A percentile compares a stretch with the other conserved stretches of the same genome.
phyloP scores from a whole-genome alignment of 495 filamentous ascomycete species.

The Aspergillus sclerotiicarbonarius region DNA sequence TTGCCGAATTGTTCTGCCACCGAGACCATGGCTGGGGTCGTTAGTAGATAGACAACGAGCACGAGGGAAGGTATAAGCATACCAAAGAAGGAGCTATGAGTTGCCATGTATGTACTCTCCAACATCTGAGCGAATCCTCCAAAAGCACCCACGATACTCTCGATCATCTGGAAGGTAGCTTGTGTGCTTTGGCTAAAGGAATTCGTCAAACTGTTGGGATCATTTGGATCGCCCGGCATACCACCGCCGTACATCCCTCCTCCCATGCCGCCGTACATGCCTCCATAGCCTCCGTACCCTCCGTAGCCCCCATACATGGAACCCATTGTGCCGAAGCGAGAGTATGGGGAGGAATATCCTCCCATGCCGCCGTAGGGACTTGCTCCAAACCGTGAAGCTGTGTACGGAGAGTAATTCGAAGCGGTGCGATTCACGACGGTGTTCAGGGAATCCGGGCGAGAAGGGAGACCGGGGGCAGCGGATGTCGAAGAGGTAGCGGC shows the following conservation, averaged over 20 bases:
- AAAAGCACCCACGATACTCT: constrained; percentile 95
- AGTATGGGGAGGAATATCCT: constrained; percentile 63
- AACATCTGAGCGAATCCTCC: constrained; percentile 99
- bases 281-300: constrained; percentile 52
- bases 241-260: constrained; percentile 52
- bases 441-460: constrained; percentile 71
- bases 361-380: constrained; percentile 50
- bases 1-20: constrained; percentile 97
- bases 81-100: constrained; percentile 98
- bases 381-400: constrained; percentile 56
- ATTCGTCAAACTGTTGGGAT: constrained; percentile 88
- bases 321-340: constrained; percentile 61
- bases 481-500: constrained; percentile 8
- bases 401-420: constrained; percentile 77
- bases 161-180: constrained; percentile 98
- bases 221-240: constrained; percentile 69
- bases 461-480: constrained; percentile 71
- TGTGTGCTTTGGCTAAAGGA: constrained; percentile 89
- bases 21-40: constrained; percentile 80
- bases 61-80: constrained; percentile 35
- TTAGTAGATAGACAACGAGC: constrained; percentile 4
- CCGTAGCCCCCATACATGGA: constrained; percentile 56
- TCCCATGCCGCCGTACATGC: constrained; percentile 53
- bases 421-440: constrained; percentile 80
- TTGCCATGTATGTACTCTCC: constrained; percentile 99